Percentiles rank a stretch among this genome's conserved stretches.
These are phyloP conservation scores for Fomitopsis palustris DNA, from an alignment of 1,284 basidiomycete genomes.

Conservation along the genomic window DNA sequence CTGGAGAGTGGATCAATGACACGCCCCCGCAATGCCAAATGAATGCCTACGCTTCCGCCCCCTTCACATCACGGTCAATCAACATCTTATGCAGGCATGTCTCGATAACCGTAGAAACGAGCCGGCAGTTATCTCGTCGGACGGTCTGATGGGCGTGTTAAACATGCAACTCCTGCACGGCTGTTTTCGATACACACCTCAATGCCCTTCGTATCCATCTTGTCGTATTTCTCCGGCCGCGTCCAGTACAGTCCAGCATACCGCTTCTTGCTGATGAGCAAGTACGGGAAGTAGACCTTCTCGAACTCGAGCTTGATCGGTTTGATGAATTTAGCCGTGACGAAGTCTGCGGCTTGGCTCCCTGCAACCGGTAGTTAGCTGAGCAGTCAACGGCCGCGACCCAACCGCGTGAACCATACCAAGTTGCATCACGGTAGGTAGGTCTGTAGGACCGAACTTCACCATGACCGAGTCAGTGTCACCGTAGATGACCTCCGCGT, in stretches of 20 bases:
- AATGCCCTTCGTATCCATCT: constrained; percentile 98
- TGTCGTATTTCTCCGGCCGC: constrained; percentile 88
- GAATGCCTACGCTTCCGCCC: constrained; percentile 76
- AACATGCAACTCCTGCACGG: constrained; percentile 4
- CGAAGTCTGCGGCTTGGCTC: constrained; percentile 91
- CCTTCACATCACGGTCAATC: constrained; percentile 89
- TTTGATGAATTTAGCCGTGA: constrained; percentile 86
- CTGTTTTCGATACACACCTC: constrained; percentile 56
- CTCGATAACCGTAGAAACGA: constrained; percentile 94
- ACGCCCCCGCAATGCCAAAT: neutral
- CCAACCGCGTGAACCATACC: constrained; percentile 43
- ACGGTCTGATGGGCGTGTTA: constrained; percentile 69
- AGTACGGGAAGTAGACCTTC: constrained; percentile 96
- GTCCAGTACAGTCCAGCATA: constrained; percentile 98
- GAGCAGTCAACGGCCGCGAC: neutral
- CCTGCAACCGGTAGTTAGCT: constrained; percentile 43
- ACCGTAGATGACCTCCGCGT: constrained; percentile 93
- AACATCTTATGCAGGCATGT: constrained; percentile 96
- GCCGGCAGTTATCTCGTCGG: constrained; percentile 91
- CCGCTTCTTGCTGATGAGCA: constrained; percentile 96
- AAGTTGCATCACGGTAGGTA: constrained; percentile 82
- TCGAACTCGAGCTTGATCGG: constrained; percentile 98
- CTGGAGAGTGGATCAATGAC: constrained; percentile 37
- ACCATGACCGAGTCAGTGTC: constrained; percentile 99
- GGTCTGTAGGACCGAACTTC: constrained; percentile 85